A percentile compares a stretch with the other conserved stretches of the same genome.
These are phyloP conservation scores for Fusarium veterinarium DNA, from an alignment of 2,329 filamentous ascomycete genomes.

Conservation along the genomic window DNA sequence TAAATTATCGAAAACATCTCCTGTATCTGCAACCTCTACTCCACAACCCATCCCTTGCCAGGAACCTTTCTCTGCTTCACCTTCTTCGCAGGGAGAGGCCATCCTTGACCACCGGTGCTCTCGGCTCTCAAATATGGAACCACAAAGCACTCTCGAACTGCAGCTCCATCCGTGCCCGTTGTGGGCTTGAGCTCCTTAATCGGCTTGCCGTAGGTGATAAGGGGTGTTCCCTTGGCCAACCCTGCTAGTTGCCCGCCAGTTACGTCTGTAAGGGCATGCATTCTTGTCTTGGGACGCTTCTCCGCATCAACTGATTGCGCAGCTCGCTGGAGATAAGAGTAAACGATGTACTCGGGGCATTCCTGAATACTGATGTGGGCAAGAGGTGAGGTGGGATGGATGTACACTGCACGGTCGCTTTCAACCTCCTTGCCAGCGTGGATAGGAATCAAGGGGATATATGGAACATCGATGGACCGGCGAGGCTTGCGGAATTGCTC, in stretches of 20 bases:
- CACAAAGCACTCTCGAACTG: slow-evolving; percentile 81
- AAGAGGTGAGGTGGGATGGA: slow-evolving; percentile 87
- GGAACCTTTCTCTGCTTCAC: slow-evolving; percentile 81
- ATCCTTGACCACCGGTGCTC: slow-evolving; percentile 74
- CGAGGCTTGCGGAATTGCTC: slow-evolving; percentile 76
- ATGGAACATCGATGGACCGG: slow-evolving; percentile 92
- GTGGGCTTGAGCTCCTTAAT: slow-evolving; percentile 79
- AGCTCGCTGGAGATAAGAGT: slow-evolving; percentile 83
- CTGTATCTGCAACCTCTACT: slow-evolving; percentile 47
- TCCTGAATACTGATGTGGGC: slow-evolving; percentile 75
- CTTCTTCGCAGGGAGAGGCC: slow-evolving; percentile 87
- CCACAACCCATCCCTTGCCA: slow-evolving; percentile 80
- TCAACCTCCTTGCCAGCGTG: slow-evolving; percentile 55
- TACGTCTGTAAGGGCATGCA: slow-evolving; percentile 87
- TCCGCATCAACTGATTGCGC: slow-evolving; percentile 61
- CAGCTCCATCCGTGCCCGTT: slow-evolving; percentile 51
- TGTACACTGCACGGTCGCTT: slow-evolving; percentile 78
- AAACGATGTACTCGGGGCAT: slow-evolving; percentile 89
- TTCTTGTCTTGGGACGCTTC: slow-evolving; percentile 78
- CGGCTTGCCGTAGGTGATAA: slow-evolving; percentile 88
- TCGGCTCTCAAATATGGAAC: slow-evolving; percentile 81
- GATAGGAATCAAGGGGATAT: slow-evolving; percentile 84
- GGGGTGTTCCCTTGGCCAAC: slow-evolving; percentile 84
- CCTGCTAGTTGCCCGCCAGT: slow-evolving; percentile 80
- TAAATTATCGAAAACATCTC: background rate